Evolutionary conservation across 352 stramenopile species (phyloP).

Genomic region (Blastocystis sp.): DNA sequence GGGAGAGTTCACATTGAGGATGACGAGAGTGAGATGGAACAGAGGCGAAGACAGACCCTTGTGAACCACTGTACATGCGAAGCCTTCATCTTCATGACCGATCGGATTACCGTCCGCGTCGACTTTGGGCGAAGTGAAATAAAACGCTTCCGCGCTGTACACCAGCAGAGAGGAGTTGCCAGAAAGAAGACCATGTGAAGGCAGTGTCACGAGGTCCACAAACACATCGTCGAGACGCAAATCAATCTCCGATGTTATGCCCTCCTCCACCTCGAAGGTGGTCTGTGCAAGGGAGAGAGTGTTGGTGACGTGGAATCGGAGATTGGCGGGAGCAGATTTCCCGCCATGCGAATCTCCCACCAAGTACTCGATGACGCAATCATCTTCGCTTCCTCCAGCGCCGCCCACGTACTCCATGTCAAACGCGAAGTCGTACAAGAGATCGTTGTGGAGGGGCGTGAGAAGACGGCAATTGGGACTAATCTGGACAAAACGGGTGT

Average conservation of each 20-base stretch:
- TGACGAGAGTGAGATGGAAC: not conserved
- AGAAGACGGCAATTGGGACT: constrained; percentile 2
- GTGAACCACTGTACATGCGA: not conserved
- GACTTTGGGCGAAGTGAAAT: not conserved
- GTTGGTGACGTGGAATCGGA: constrained; percentile 8
- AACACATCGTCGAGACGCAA: not conserved
- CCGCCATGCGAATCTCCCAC: constrained; percentile 8
- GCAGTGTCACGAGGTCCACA: not conserved
- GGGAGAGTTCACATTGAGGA: constrained; percentile 32
- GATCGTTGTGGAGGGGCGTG: not conserved
- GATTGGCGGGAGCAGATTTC: not conserved
- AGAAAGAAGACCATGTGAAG: not conserved
- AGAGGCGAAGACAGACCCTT: constrained; percentile 4
- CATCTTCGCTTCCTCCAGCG: not conserved
- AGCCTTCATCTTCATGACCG: not conserved
- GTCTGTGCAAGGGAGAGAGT: not conserved
- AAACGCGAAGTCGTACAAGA: not conserved
- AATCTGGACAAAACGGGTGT: constrained; percentile 39
- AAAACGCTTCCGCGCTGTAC: not conserved
- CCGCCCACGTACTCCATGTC: not conserved
- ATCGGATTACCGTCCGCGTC: not conserved
- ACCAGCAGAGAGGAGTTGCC: not conserved
- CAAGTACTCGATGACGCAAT: not conserved
- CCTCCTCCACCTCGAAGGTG: not conserved
- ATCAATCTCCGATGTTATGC: not conserved